Evolutionary conservation across 2,329 filamentous ascomycete genomes (phyloP).

Genomic region (Sclerotinia glacialis): DNA sequence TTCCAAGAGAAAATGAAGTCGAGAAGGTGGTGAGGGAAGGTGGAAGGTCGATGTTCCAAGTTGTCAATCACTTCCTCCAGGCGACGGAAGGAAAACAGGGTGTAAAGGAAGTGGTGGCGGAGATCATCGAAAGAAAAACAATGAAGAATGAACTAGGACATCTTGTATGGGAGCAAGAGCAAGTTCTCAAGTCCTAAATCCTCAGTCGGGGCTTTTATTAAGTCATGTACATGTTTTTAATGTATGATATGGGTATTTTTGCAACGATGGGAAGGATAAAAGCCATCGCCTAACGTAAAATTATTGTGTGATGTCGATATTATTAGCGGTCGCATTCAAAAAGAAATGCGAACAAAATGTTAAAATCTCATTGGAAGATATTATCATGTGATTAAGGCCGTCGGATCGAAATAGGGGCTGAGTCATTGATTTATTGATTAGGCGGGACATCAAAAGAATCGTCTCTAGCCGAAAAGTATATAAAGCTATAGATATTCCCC

Average conservation of each 20-base stretch:
- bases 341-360: conserved; percentile 18
- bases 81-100: conserved; percentile 64
- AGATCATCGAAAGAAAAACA: conserved; percentile 57
- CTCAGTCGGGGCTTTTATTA: conserved; percentile 4
- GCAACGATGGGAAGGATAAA: conserved; percentile 29
- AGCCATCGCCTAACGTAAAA: conserved; percentile 20
- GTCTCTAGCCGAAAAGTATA: conserved; percentile 32
- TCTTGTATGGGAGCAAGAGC: conserved; percentile 31
- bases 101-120: conserved; percentile 63
- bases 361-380: conserved; percentile 19
- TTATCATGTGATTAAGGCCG: conserved; percentile 34
- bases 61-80: conserved; percentile 61
- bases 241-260: conserved; percentile 23
- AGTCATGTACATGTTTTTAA: conserved; percentile 20
- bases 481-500: conserved; percentile 25
- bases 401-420: conserved; percentile 26
- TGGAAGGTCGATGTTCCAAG: conserved; percentile 50
- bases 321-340: conserved; percentile 31
- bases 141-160: conserved; percentile 35
- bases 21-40: conserved; percentile 45
- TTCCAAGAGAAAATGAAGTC: conserved; percentile 70
- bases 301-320: conserved; percentile 21
- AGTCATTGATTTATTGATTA: conserved; percentile 34
- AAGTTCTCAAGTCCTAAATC: not conserved
- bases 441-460: conserved; percentile 27